A percentile compares a stretch with the other conserved stretches of the same genome.
Conservation (phyloP, 1,139 yeast species). For the Meyerozyma carpophila region DNA sequence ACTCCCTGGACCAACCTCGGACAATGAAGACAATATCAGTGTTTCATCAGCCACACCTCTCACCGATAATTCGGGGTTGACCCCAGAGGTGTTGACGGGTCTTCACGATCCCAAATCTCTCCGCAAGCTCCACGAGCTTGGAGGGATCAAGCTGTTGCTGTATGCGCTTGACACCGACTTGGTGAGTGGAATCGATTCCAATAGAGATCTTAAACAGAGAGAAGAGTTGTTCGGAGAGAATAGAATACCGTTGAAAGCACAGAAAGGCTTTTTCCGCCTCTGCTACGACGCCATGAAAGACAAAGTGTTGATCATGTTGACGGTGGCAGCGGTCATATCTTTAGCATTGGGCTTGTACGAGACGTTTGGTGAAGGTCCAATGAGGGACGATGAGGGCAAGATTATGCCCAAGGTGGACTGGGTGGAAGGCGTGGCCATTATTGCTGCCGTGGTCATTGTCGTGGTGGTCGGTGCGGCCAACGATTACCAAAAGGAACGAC, state of each 20-base stretch:
- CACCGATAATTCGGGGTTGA: slow-evolving; percentile 7
- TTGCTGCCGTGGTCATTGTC: slow-evolving; percentile 86
- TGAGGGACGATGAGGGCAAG: slow-evolving; percentile 71
- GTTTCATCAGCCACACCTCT: slow-evolving; percentile 13
- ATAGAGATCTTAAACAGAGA: slow-evolving; percentile 30
- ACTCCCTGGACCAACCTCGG: neutral
- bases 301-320: slow-evolving; percentile 77
- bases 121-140: slow-evolving; percentile 29
- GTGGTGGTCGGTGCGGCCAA: slow-evolving; percentile 91
- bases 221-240: slow-evolving; percentile 57
- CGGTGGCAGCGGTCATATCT: slow-evolving; percentile 84
- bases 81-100: slow-evolving; percentile 27
- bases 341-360: slow-evolving; percentile 89
- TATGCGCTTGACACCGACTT: slow-evolving; percentile 34
- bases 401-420: slow-evolving; percentile 80
- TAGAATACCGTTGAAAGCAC: slow-evolving; percentile 59
- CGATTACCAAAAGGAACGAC: slow-evolving; percentile 94
- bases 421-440: slow-evolving; percentile 98
- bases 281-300: slow-evolving; percentile 87
- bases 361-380: slow-evolving; percentile 79
- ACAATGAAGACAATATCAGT: slow-evolving; percentile 6
- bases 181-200: slow-evolving; percentile 37
- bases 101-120: slow-evolving; percentile 55
- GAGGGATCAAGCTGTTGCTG: slow-evolving; percentile 33
- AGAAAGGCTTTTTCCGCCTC: slow-evolving; percentile 61